Conservation (phyloP, 257 asterid species). For the Solanum phureja region DNA sequence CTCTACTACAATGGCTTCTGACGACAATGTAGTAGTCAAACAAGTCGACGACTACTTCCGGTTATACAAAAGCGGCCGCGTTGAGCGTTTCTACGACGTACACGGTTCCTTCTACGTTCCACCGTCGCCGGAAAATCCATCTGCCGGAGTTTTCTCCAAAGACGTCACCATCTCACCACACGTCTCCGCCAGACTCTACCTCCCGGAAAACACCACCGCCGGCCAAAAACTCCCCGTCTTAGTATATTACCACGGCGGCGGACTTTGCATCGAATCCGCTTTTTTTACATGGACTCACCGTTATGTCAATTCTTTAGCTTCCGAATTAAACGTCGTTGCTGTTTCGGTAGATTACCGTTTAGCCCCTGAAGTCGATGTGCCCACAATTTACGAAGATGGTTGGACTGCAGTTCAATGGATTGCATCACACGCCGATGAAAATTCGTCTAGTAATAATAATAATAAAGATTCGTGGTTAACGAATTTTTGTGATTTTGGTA, state of each 20-base stretch:
- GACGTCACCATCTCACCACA: constrained; percentile 9
- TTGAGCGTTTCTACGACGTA: constrained; percentile 6
- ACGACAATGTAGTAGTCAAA: constrained; percentile 1
- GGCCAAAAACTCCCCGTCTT: constrained; percentile 14
- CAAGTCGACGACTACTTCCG: constrained; percentile 9
- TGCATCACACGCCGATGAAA: neutral
- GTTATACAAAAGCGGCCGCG: constrained; percentile 18
- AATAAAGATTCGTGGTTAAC: constrained; percentile 10
- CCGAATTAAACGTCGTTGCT: neutral
- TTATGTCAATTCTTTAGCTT: constrained; percentile 1
- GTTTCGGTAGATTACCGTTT: constrained; percentile 20
- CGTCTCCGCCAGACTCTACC: constrained; percentile 20
- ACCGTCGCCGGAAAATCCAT: neutral
- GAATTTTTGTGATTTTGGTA: constrained; percentile 6
- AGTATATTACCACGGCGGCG: constrained; percentile 26
- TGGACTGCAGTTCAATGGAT: constrained; percentile 23
- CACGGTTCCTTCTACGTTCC: neutral
- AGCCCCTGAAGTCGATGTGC: constrained; percentile 23
- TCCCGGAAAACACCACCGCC: neutral
- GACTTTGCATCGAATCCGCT: constrained; percentile 12
- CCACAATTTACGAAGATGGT: constrained; percentile 13
- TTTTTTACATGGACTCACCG: constrained; percentile 8
- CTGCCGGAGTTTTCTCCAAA: constrained; percentile 6
- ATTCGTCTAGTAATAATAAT: neutral
- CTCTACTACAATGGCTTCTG: constrained; percentile 1